A percentile compares a stretch with the other conserved stretches of the same genome.
Evolutionary conservation across 208 protist genomes (phyloP).

Genomic region (Leishmania mexicana): DNA sequence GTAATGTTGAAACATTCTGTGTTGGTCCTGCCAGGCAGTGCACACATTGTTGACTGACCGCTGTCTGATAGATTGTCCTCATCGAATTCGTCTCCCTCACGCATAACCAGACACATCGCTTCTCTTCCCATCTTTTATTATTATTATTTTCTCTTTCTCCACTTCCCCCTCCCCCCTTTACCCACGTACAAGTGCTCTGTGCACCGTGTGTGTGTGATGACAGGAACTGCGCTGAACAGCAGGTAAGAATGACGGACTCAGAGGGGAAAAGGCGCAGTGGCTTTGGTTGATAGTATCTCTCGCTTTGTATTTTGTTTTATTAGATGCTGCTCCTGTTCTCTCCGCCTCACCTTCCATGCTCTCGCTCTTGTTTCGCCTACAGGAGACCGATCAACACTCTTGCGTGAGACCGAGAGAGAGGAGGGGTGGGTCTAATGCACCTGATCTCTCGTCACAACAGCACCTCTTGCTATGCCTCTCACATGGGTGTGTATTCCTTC

Average conservation of each 20-base stretch:
- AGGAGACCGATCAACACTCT: neutral
- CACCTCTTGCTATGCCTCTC: neutral
- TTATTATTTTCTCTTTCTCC: neutral
- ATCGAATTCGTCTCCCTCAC: neutral
- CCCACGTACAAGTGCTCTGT: neutral
- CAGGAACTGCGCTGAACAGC: neutral
- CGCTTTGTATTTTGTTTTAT: neutral
- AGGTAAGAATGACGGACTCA: neutral
- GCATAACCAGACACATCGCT: neutral
- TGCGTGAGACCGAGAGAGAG: neutral
- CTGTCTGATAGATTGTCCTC: neutral
- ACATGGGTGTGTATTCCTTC: neutral
- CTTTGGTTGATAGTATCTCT: neutral
- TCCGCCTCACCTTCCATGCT: neutral
- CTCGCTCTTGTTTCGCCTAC: neutral
- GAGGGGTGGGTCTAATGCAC: neutral
- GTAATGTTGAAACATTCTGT: neutral
- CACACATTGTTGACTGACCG: neutral
- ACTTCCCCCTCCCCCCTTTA: neutral
- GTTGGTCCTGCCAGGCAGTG: neutral
- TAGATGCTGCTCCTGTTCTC: neutral
- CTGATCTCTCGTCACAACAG: neutral
- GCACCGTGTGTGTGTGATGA: neutral
- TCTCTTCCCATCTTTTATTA: neutral
- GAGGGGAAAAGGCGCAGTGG: neutral